Base-by-base conservation (phyloP, 345 rosid genomes). In the Isatis tinctoria region DNA sequence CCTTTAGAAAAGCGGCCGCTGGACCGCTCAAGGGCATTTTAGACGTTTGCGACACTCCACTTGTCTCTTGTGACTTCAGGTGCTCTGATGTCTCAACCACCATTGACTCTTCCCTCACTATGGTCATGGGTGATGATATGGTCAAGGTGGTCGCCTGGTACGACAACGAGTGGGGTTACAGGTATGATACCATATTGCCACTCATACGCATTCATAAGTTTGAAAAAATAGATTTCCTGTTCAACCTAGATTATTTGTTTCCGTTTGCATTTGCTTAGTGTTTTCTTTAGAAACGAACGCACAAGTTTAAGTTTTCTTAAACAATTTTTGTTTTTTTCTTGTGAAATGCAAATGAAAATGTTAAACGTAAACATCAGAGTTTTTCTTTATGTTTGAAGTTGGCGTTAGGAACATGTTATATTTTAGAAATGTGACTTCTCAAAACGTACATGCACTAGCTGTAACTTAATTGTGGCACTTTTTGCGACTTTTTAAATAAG, bases 51-150 rank as follows among this genome's bases (percentile, higher is more conserved):
- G 95, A 94, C 28, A 83, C 28, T 4, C 98, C 98, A 32, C 94
- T 94, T 10, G 98, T 94, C 45, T 94, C 97, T 6, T 90, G 85
- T 36, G 97, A 94, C 79, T 94, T 94, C 83, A 74, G 95, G 68
- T 94, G 98, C 83, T 82, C 89, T 30, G 93, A 94, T 79, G 97
- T 94, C 67, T 94, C 98, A 24, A 79, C 96, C 30, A 90, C 96
- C 78, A 90, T 94, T 41, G 98, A 91, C 78, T 88, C 98, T 60
- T 94, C 98, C 6, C 71, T 94, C 70, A 91, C 96, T 12, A 91
- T 94, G 97, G 97, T 91, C 73, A 94, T 94, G 98, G 98, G 96
- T 60, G 97, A 94, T 28, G 98, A 91, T 73, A 91, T 94, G 97
- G 87, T 94, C 20, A 94, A 94, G 88, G 98, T 94, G 10, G 96